Conservation (phyloP, 2,329 filamentous ascomycete species). For the Clathrospora elynae region DNA sequence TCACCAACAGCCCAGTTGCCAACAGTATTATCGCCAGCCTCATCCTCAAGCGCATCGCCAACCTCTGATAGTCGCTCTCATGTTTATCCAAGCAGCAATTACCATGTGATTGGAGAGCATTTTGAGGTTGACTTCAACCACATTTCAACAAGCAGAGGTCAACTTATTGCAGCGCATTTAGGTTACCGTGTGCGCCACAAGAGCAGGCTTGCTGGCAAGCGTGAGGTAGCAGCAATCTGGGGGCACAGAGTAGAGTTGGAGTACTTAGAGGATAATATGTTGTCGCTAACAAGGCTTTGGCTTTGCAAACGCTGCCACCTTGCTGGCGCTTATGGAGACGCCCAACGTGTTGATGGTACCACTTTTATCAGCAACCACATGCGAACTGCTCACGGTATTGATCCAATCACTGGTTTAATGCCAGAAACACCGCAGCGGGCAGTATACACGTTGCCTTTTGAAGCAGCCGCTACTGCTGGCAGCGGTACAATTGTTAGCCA, state of each 20-base stretch:
- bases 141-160: not conserved
- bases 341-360: not conserved
- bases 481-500: not conserved
- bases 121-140: not conserved
- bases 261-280: not conserved
- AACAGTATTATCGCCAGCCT: no score
- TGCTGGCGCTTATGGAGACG: not conserved
- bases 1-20: no score
- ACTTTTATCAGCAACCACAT: not conserved
- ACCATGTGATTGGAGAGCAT: not conserved
- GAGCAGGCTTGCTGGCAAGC: not conserved
- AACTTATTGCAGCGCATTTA: not conserved
- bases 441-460: not conserved
- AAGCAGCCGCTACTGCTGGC: not conserved
- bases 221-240: not conserved
- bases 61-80: no score
- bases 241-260: not conserved
- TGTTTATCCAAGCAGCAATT: not conserved
- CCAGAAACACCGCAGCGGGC: not conserved
- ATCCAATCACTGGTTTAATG: not conserved
- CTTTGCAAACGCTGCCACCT: conserved; percentile 1
- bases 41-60: no score
- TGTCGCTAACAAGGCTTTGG: not conserved
- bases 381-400: not conserved
- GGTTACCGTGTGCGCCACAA: not conserved